phyloP scores from a whole-genome alignment of 2,329 filamentous ascomycete genomes.

The Fusarium algeriense region DNA sequence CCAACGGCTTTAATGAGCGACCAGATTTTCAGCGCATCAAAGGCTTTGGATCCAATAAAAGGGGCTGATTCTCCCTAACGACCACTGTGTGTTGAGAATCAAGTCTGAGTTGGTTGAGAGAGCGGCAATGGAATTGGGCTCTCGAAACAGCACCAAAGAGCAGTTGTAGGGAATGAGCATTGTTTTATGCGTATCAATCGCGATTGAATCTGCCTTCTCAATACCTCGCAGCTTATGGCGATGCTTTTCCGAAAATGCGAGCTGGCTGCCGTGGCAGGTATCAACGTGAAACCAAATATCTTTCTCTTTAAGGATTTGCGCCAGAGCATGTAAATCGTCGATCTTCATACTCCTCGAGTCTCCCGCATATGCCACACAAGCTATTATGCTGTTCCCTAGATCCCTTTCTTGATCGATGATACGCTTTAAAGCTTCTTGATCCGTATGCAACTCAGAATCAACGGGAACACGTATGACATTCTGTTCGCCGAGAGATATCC shows the following conservation, averaged over 20 bases:
- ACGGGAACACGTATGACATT: neutral
- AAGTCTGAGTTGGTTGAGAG: neutral
- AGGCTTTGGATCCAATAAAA: neutral
- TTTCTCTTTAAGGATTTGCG: neutral
- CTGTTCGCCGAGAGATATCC: neutral
- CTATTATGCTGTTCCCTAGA: neutral
- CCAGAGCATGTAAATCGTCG: neutral
- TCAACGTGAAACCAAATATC: neutral
- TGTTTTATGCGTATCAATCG: neutral
- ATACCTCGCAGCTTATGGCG: neutral
- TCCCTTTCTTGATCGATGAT: neutral
- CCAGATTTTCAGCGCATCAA: neutral
- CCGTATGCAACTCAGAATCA: neutral
- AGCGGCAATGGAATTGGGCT: neutral
- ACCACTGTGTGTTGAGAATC: neutral
- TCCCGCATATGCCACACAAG: neutral
- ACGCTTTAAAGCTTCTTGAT: neutral
- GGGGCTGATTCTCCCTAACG: fast-evolving
- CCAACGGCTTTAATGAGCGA: neutral
- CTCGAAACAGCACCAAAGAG: neutral
- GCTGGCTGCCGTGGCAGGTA: neutral
- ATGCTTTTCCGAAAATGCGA: neutral
- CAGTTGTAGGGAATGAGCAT: neutral
- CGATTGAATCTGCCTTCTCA: neutral
- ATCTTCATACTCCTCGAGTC: neutral